Conservation (phyloP, 2,329 filamentous ascomycete species). For the Talaromyces sp. region DNA sequence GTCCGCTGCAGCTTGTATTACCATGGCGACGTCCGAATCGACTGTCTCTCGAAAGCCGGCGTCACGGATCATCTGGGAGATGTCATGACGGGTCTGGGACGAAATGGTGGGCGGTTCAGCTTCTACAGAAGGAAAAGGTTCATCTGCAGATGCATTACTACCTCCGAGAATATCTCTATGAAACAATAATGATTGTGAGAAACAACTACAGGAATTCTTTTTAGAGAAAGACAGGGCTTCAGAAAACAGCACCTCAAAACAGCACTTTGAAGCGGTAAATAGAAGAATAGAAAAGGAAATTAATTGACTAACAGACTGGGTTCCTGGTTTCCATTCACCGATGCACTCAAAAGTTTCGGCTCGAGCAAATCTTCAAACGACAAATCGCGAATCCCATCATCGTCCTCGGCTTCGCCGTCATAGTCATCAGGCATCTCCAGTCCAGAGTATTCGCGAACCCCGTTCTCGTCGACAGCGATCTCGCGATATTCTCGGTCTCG, state of each 20-base stretch:
- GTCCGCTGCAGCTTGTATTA: not conserved
- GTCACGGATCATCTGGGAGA: conserved; percentile 42
- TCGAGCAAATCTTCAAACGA: conserved; percentile 60
- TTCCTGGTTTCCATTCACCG: conserved; percentile 26
- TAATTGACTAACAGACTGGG: conserved; percentile 35
- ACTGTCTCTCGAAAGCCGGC: conserved; percentile 44
- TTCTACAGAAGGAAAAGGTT: conserved; percentile 2
- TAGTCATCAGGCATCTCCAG: conserved; percentile 66
- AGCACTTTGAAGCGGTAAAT: not conserved
- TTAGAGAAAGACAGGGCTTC: not conserved
- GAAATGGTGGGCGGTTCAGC: conserved; percentile 16
- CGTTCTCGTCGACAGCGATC: conserved; percentile 56
- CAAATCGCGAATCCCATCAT: conserved; percentile 58
- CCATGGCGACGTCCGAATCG: conserved; percentile 27
- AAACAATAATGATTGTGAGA: not conserved
- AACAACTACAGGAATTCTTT: not conserved
- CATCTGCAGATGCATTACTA: conserved; percentile 7
- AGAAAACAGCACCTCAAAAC: not conserved
- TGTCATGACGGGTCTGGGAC: conserved; percentile 33
- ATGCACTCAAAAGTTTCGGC: conserved; percentile 54
- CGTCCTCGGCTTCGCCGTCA: conserved; percentile 36
- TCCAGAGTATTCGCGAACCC: conserved; percentile 66
- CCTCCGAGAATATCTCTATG: conserved; percentile 3
- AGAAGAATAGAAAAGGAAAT: conserved; percentile 20
- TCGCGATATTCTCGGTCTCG: conserved; percentile 56